These are phyloP conservation scores for Exsudoporus frostii DNA, from an alignment of 768 basidiomycete species.

Conservation along the genomic window DNA sequence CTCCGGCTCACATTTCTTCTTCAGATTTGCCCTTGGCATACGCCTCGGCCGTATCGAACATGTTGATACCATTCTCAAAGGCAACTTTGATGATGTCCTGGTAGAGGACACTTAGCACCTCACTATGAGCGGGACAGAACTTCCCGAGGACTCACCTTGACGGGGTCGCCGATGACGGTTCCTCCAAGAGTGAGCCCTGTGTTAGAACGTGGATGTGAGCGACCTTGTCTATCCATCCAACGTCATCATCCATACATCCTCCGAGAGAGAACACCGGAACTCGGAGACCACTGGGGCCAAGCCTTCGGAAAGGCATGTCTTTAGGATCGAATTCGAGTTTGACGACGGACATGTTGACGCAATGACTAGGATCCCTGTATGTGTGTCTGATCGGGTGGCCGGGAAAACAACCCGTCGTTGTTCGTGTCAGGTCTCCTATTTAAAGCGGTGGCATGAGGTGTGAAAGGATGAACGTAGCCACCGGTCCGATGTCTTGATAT, in stretches of 20 bases:
- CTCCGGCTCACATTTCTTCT: conserved; percentile 1
- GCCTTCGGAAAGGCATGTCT: conserved; percentile 7
- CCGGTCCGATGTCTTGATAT: background rate
- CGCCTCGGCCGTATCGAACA: conserved; percentile 8
- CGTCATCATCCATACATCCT: conserved; percentile 1
- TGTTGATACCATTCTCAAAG: conserved; percentile 10
- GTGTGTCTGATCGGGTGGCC: background rate
- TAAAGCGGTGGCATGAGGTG: background rate
- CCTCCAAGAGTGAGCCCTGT: conserved; percentile 9
- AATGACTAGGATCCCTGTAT: too few species aligned
- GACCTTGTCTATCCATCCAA: background rate
- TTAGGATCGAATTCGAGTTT: conserved; percentile 5
- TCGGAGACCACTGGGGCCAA: conserved; percentile 6
- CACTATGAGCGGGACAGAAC: background rate
- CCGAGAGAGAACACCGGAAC: conserved; percentile 9
- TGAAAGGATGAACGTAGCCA: background rate
- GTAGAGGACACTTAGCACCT: background rate
- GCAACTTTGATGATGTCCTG: conserved; percentile 9
- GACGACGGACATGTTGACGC: background rate
- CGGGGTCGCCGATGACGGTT: conserved; percentile 2
- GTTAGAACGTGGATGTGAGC: background rate
- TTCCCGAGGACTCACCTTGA: conserved; percentile 1
- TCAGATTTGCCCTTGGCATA: conserved; percentile 6
- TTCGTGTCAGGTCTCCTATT: background rate
- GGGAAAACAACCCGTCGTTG: background rate